Percentiles rank a stretch among this genome's conserved stretches.
These are phyloP conservation scores for Trametes hirsuta DNA, from an alignment of 1,284 basidiomycete species.

Conservation along the genomic window DNA sequence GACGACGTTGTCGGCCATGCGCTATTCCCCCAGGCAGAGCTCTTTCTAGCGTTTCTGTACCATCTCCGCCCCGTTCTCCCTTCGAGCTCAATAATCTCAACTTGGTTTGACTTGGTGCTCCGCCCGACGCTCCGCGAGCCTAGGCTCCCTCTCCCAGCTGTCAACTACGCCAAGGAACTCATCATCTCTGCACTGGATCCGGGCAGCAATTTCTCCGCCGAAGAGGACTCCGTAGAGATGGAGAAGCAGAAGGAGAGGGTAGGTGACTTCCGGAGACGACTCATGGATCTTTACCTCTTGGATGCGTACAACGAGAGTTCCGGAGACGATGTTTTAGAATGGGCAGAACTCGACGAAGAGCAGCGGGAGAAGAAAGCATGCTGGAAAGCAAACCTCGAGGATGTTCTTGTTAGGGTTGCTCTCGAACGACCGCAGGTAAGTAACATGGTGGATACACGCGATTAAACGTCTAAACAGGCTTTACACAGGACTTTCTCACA, in stretches of 20 bases:
- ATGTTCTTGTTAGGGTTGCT: slow-evolving; percentile 68
- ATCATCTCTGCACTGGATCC: slow-evolving; percentile 59
- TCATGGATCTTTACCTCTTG: slow-evolving; percentile 75
- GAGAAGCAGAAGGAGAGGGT: slow-evolving; percentile 48
- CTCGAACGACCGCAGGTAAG: slow-evolving; percentile 64
- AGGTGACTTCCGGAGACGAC: slow-evolving; percentile 61
- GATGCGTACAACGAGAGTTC: slow-evolving; percentile 76
- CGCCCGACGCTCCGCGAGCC: slow-evolving; percentile 76
- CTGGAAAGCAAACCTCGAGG: slow-evolving; percentile 80
- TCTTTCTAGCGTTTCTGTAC: slow-evolving; percentile 66
- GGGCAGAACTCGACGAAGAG: slow-evolving; percentile 62
- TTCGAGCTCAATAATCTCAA: slow-evolving; percentile 65
- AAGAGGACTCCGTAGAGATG: slow-evolving; percentile 18
- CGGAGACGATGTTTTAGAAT: slow-evolving; percentile 71
- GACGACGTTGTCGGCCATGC: slow-evolving; percentile 66
- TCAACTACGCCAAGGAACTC: slow-evolving; percentile 72
- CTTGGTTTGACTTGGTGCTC: slow-evolving; percentile 79
- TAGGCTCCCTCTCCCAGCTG: slow-evolving; percentile 57
- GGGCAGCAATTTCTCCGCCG: slow-evolving; percentile 14
- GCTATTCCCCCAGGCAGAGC: slow-evolving; percentile 59
- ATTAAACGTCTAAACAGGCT: neutral
- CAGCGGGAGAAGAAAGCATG: slow-evolving; percentile 59
- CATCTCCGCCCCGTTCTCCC: slow-evolving; percentile 64
- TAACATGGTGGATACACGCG: neutral
- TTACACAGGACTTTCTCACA: slow-evolving; percentile 60